A percentile compares a stretch with the other conserved stretches of the same genome.
These are phyloP conservation scores for Boletus coccyginus DNA, from an alignment of 768 basidiomycete genomes.

Conservation along the genomic window DNA sequence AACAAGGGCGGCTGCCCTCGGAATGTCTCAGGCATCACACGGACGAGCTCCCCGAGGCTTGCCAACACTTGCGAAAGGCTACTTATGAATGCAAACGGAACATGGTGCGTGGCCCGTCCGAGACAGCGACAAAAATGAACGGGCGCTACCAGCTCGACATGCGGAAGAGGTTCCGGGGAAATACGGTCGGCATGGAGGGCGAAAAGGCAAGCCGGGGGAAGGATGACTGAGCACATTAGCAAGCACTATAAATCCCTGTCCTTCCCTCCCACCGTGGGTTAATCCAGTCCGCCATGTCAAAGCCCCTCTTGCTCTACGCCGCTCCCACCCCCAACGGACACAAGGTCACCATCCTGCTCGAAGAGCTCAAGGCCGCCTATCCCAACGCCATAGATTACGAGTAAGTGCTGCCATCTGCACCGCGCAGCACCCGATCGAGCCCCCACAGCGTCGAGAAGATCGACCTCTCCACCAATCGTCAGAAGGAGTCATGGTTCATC, in stretches of 20 bases:
- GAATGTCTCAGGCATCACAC: constrained; percentile 77
- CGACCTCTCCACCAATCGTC: constrained; percentile 59
- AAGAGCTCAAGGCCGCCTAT: constrained; percentile 60
- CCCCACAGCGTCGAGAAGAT: constrained; percentile 47
- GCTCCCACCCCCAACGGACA: constrained; percentile 59
- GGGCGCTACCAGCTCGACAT: constrained; percentile 61
- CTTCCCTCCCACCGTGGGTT: background rate
- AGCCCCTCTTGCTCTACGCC: constrained; percentile 33
- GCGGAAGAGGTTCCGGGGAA: constrained; percentile 80
- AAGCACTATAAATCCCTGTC: constrained; percentile 17
- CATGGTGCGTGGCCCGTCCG: constrained; percentile 52
- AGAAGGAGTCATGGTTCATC: constrained; percentile 83
- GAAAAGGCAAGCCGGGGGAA: constrained; percentile 10
- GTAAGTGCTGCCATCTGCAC: constrained; percentile 26
- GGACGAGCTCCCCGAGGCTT: constrained; percentile 77
- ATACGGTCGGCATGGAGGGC: constrained; percentile 51
- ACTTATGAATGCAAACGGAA: constrained; percentile 90
- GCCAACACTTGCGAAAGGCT: constrained; percentile 73
- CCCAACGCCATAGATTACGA: constrained; percentile 47
- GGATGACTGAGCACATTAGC: constrained; percentile 18
- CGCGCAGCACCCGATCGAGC: background rate
- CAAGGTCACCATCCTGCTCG: constrained; percentile 50
- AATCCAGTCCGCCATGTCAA: constrained; percentile 18
- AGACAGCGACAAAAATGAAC: background rate
- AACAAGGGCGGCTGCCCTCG: constrained; percentile 75